phyloP scores from a whole-genome alignment of 805 yeast species.

The Candida corydali region DNA sequence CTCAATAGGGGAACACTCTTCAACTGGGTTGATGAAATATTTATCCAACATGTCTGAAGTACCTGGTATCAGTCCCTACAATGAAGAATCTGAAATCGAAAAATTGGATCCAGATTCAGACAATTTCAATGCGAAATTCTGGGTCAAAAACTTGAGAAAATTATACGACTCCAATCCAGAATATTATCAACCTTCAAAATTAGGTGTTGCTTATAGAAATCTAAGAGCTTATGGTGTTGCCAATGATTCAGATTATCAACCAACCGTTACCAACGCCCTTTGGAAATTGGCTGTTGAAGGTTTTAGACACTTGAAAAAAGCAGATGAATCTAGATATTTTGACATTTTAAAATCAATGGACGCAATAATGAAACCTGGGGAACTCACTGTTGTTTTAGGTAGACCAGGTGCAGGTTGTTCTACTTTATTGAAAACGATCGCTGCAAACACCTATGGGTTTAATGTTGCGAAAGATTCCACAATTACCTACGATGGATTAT shows the following conservation, averaged over 20 bases:
- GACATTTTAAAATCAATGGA: conserved; percentile 34
- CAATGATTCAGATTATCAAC: conserved; percentile 63
- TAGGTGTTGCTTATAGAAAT: conserved; percentile 58
- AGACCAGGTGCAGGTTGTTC: conserved; percentile 43
- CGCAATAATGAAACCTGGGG: conserved; percentile 34
- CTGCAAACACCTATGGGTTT: conserved; percentile 36
- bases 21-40: conserved; percentile 28
- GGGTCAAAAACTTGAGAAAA: conserved; percentile 65
- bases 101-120: conserved; percentile 56
- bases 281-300: conserved; percentile 19
- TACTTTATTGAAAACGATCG: conserved; percentile 35
- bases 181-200: conserved; percentile 55
- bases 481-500: conserved; percentile 32
- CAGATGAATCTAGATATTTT: conserved; percentile 22
- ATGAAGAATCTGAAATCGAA: conserved; percentile 24
- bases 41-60: conserved; percentile 50
- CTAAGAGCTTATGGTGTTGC: conserved; percentile 63
- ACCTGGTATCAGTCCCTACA: conserved; percentile 44
- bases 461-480: conserved; percentile 27
- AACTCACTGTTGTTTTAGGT: conserved; percentile 37
- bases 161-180: conserved; percentile 53
- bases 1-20: conserved; percentile 11
- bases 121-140: conserved; percentile 54
- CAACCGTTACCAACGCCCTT: conserved; percentile 47
- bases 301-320: conserved; percentile 14